Evolutionary conservation across 2,329 filamentous ascomycete species (phyloP).

Genomic region (Colletotrichum godetiae): DNA sequence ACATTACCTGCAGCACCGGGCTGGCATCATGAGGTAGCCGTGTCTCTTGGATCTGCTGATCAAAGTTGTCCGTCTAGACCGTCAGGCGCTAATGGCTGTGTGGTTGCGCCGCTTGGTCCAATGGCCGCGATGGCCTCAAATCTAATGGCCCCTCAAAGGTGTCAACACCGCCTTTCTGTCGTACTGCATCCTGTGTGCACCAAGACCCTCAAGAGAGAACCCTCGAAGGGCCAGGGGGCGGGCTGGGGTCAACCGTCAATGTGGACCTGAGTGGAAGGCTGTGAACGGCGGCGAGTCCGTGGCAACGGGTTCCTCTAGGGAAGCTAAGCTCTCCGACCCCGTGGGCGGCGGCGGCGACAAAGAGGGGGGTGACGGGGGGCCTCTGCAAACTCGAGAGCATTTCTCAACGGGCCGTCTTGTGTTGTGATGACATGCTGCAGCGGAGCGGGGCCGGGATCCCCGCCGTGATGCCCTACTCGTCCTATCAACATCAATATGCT

Average conservation of each 20-base stretch:
- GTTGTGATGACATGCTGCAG: constrained; percentile 34
- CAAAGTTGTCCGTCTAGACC: constrained; percentile 5
- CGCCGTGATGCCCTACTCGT: neutral
- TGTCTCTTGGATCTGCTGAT: constrained; percentile 33
- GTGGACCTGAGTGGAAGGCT: constrained; percentile 17
- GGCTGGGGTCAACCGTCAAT: neutral
- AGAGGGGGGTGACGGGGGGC: neutral
- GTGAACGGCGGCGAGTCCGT: constrained; percentile 32
- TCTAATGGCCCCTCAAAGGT: constrained; percentile 13
- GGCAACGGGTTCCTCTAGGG: constrained; percentile 1
- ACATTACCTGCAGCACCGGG: neutral
- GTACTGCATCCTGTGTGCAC: constrained; percentile 3
- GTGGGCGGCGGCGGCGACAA: neutral
- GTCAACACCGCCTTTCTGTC: constrained; percentile 17
- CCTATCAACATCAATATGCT: constrained; percentile 15
- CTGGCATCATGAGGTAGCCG: constrained; percentile 4
- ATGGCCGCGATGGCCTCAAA: constrained; percentile 29
- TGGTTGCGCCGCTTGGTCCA: constrained; percentile 16
- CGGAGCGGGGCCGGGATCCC: constrained; percentile 26
- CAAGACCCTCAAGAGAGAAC: neutral
- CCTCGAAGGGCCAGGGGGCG: neutral
- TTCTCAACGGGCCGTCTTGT: constrained; percentile 6
- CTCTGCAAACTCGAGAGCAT: neutral
- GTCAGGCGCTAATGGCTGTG: constrained; percentile 23
- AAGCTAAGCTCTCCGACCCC: constrained; percentile 12